These are phyloP conservation scores for Aspergillus pseudotamarii DNA, from an alignment of 2,329 filamentous ascomycete genomes.

Conservation along the genomic window DNA sequence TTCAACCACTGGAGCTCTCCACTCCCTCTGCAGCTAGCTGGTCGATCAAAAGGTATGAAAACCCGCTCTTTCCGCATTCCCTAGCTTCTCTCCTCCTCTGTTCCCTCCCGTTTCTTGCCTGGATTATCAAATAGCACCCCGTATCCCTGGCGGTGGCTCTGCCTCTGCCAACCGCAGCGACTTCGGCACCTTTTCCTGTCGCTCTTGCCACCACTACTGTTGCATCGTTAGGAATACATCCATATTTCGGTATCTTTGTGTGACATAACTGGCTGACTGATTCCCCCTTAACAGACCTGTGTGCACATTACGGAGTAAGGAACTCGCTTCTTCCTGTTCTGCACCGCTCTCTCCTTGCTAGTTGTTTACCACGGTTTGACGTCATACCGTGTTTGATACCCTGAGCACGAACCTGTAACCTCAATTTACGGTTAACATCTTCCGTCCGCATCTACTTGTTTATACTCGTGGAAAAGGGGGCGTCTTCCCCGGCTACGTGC, in stretches of 20 bases:
- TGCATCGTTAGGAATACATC: background rate
- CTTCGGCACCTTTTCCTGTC: background rate
- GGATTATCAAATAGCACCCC: background rate
- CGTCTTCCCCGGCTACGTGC: background rate
- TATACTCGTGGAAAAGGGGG: background rate
- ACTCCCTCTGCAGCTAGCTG: background rate
- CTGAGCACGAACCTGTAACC: background rate
- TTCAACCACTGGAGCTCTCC: background rate
- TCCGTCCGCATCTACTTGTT: background rate
- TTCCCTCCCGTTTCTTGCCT: conserved; percentile 6
- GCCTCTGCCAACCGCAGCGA: background rate
- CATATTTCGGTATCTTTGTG: background rate
- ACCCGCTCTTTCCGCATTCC: background rate
- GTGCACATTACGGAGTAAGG: background rate
- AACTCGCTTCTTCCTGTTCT: background rate
- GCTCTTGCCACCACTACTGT: background rate
- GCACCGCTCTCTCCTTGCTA: background rate
- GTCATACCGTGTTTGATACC: background rate
- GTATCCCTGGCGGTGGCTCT: background rate
- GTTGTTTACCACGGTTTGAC: background rate
- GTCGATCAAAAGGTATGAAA: background rate
- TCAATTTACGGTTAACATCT: background rate
- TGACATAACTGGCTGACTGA: background rate
- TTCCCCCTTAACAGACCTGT: background rate
- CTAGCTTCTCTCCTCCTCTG: background rate